phyloP scores from a whole-genome alignment of 768 basidiomycete species.

The Suillus brevipes region DNA sequence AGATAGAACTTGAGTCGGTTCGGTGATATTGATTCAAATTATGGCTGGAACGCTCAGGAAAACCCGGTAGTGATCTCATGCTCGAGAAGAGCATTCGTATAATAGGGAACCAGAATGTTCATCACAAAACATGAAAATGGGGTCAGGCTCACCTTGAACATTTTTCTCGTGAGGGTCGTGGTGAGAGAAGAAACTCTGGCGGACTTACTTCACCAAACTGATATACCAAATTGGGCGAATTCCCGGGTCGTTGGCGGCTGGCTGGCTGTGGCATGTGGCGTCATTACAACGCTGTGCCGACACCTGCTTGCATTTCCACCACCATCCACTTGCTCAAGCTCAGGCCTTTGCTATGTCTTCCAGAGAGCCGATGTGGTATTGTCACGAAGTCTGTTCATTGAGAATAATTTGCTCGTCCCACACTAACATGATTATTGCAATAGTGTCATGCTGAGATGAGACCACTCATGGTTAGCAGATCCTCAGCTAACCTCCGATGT shows the following conservation, averaged over 20 bases:
- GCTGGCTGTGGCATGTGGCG: slow-evolving; percentile 2
- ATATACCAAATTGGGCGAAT: not conserved
- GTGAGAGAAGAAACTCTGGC: not conserved
- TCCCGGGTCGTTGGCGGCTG: not conserved
- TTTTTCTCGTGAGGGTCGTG: not conserved
- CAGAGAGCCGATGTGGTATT: slow-evolving; percentile 77
- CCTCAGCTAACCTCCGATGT: slow-evolving; percentile 9
- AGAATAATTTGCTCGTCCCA: not conserved
- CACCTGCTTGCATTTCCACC: slow-evolving; percentile 6
- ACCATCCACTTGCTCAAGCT: slow-evolving; percentile 6
- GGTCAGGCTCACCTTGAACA: not conserved
- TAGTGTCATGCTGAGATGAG: slow-evolving; percentile 90
- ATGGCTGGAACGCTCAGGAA: slow-evolving; percentile 36
- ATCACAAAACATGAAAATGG: slow-evolving; percentile 31
- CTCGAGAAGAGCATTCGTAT: slow-evolving; percentile 40
- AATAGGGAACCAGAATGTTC: slow-evolving; percentile 64
- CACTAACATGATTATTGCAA: slow-evolving; percentile 10
- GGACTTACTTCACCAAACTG: not conserved
- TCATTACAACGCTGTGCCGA: slow-evolving; percentile 1
- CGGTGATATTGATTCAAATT: not conserved
- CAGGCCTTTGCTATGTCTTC: slow-evolving; percentile 50
- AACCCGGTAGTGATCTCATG: slow-evolving; percentile 48
- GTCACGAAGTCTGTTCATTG: slow-evolving; percentile 56
- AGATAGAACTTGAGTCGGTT: not conserved
- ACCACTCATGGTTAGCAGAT: slow-evolving; percentile 64